Evolutionary conservation across 371 early-diverging fungal species (phyloP), one percentile per base, ranked within the genome.

Genomic region (Mycotypha africana): DNA sequence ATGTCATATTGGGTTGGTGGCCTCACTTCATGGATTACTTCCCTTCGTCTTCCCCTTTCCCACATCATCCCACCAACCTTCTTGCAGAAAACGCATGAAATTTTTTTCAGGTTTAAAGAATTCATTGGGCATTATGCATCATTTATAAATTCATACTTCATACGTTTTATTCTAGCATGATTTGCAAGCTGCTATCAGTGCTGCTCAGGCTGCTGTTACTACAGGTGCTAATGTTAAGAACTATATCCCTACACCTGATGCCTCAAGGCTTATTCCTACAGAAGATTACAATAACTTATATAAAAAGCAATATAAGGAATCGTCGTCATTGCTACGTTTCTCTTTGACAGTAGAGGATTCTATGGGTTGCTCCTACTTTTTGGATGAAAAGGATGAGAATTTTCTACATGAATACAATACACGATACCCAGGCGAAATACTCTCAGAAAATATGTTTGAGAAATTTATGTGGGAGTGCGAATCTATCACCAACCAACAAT

Each of bases 161-260:
- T 8, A 15, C 22, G 38, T 30, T 22, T 28, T 38, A 38, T 42
- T 47, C 41, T 42, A 67, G 67, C 72, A 93, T 64, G 96, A 97
- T 70, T 69, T 97, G 57, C 93, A 94, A 79, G 93, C 87, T 16
- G 97, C 92, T 45, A 86, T 97, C 44, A 80, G 85, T 12, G 82
- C 87, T 12, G 74, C 80, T 17, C 81, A 88, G 36, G 84, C 87
- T 8, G 88, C 89, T 2, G 78, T 78, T 16, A 65, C 75, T 8
- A 78, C 78, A 4, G 76, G 78, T 32, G 77, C 79, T 41, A 52
- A 67, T 24, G 69, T 79, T 38, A 59, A 60, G 38, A 60, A 73
- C n/a, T 84, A 84, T 51, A 97, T 97, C 56, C 98, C 98, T 2
- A 91, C 90, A 1, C 98, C 98, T 3, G 92, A 93, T 74, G 95